Percentiles rank a stretch among this genome's conserved stretches.
Conservation (phyloP, 495 filamentous ascomycete species). For the Aspergillus kassunensis region DNA sequence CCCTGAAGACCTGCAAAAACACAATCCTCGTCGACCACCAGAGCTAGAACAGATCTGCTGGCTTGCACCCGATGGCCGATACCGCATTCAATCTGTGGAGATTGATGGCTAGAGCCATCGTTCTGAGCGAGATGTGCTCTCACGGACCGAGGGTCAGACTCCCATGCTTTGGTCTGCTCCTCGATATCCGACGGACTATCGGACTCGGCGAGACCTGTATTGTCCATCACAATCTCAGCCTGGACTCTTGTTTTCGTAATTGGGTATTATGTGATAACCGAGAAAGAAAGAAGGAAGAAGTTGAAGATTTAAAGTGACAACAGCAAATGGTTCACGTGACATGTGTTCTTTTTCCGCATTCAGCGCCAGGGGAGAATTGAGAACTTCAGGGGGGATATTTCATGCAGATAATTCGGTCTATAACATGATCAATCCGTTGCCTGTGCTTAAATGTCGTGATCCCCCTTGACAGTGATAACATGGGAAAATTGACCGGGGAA, state of each 20-base stretch:
- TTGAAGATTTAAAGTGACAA: background rate
- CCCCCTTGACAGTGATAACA: slow-evolving; percentile 11
- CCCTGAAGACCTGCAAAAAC: slow-evolving; percentile 80
- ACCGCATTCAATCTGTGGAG: slow-evolving; percentile 29
- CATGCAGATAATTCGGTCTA: background rate
- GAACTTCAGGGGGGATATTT: background rate
- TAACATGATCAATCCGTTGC: background rate
- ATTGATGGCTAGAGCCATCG: slow-evolving; percentile 1
- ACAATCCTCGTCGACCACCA: slow-evolving; percentile 44
- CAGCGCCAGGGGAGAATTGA: background rate
- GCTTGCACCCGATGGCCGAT: slow-evolving; percentile 46
- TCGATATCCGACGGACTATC: slow-evolving; percentile 38
- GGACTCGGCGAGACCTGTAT: slow-evolving; percentile 31
- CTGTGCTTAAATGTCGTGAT: slow-evolving; percentile 15
- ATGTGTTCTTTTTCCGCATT: background rate
- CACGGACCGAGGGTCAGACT: slow-evolving; percentile 30
- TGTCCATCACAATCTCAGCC: slow-evolving; percentile 34
- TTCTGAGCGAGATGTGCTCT: slow-evolving; percentile 15
- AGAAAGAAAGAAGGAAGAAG: background rate
- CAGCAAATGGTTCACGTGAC: slow-evolving; percentile 11
- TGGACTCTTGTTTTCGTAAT: slow-evolving; percentile 6
- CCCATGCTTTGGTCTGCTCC: slow-evolving; percentile 38
- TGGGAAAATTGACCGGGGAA: slow-evolving; percentile 2
- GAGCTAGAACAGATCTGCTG: slow-evolving; percentile 44
- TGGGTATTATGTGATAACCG: background rate